Conservation (phyloP, 495 filamentous ascomycete species). For the Gamarada debralockiae region DNA sequence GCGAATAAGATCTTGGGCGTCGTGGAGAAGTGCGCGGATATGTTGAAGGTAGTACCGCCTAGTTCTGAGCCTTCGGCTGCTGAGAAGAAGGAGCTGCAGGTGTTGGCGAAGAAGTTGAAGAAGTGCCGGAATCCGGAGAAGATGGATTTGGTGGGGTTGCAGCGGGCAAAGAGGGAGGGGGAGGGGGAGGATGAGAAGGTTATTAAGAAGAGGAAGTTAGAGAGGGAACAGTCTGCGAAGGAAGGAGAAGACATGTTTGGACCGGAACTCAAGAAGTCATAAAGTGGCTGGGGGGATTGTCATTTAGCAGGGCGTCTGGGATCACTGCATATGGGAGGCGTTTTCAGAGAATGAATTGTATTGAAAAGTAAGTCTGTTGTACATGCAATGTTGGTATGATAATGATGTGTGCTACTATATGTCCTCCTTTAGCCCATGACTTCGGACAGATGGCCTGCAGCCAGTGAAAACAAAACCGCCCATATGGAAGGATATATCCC, state of each 20-base stretch:
- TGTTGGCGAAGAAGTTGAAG: constrained; percentile 67
- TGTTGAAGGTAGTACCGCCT: constrained; percentile 33
- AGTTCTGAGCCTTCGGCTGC: constrained; percentile 5
- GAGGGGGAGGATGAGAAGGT: constrained; percentile 38
- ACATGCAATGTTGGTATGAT: not conserved
- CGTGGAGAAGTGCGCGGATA: constrained; percentile 45
- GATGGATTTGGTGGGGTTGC: constrained; percentile 54
- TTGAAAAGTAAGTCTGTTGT: not conserved
- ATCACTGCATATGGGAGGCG: constrained; percentile 19
- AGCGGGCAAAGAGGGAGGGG: constrained; percentile 47
- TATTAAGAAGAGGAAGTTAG: constrained; percentile 58
- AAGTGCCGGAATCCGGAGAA: constrained; percentile 74
- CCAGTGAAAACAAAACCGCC: not conserved
- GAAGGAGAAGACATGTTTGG: constrained; percentile 57
- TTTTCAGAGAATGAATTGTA: constrained; percentile 4
- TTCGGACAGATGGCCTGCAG: not conserved
- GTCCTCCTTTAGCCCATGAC: not conserved
- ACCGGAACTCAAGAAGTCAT: constrained; percentile 32
- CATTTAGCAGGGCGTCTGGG: constrained; percentile 26
- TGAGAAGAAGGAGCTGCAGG: constrained; percentile 41
- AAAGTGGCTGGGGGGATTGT: not conserved
- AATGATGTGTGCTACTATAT: not conserved
- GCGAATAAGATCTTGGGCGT: constrained; percentile 42
- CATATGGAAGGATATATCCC: too few relatives aligned
- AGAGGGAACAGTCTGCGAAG: constrained; percentile 42